These are phyloP conservation scores for Gymnopilus junonius DNA, from an alignment of 768 basidiomycete genomes.

Conservation along the genomic window DNA sequence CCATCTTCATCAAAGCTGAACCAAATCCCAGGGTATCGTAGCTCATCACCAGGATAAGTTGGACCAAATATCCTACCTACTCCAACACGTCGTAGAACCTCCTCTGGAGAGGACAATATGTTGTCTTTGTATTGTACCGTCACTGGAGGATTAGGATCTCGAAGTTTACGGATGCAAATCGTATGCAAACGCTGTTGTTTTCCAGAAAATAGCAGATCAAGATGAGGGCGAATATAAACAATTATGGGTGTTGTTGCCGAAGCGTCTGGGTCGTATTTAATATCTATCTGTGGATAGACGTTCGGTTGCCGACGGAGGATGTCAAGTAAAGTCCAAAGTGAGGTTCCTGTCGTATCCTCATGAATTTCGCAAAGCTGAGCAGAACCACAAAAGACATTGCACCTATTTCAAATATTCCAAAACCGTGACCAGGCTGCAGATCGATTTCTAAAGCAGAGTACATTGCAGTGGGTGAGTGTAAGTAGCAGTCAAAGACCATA, in stretches of 20 bases:
- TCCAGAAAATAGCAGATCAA: constrained; percentile 86
- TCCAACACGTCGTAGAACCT: constrained; percentile 62
- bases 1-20: constrained; percentile 84
- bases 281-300: constrained; percentile 78
- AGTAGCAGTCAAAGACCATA: neutral
- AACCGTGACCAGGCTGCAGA: constrained; percentile 72
- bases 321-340: constrained; percentile 79
- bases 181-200: constrained; percentile 80
- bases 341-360: constrained; percentile 53
- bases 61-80: constrained; percentile 82
- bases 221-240: constrained; percentile 77
- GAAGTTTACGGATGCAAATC: constrained; percentile 71
- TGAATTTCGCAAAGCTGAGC: neutral
- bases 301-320: constrained; percentile 67
- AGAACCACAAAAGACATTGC: neutral
- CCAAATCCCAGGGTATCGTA: constrained; percentile 83
- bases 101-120: constrained; percentile 62
- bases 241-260: constrained; percentile 75
- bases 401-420: constrained; percentile 84
- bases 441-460: constrained; percentile 76
- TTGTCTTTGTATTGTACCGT: constrained; percentile 70
- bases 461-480: constrained; percentile 39
- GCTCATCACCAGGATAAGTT: constrained; percentile 76
- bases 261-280: constrained; percentile 80
- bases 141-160: constrained; percentile 68